phyloP scores from a whole-genome alignment of 371 early-diverging fungal species.

The Gilbertella persicaria region DNA sequence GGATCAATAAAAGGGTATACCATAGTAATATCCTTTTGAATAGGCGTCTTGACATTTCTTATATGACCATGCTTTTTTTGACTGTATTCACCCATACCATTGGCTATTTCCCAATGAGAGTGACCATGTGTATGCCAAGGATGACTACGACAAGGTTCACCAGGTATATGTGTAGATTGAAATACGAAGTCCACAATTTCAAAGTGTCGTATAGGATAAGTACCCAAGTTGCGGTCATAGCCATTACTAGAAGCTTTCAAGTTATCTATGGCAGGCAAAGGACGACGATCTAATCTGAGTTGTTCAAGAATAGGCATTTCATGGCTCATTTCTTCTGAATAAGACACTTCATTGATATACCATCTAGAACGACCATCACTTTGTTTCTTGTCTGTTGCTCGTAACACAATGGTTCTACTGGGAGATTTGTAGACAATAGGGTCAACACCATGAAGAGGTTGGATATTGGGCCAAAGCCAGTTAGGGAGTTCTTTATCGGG shows the following conservation, averaged over 20 bases:
- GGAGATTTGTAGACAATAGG: slow-evolving; percentile 19
- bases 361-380: slow-evolving; percentile 16
- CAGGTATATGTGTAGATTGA: slow-evolving; percentile 26
- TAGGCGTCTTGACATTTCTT: slow-evolving; percentile 20
- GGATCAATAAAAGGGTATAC: slow-evolving; percentile 29
- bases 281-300: slow-evolving; percentile 1
- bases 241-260: slow-evolving; percentile 4
- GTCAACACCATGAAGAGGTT: slow-evolving; percentile 32
- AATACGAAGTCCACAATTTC: slow-evolving; percentile 43
- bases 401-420: slow-evolving; percentile 28
- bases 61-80: slow-evolving; percentile 18
- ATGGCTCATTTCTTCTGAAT: slow-evolving; percentile 5
- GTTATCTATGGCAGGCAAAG: not conserved
- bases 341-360: slow-evolving; percentile 30
- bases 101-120: slow-evolving; percentile 39
- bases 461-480: slow-evolving; percentile 38
- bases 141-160: slow-evolving; percentile 33
- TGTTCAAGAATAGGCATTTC: slow-evolving; percentile 7
- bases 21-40: slow-evolving; percentile 32
- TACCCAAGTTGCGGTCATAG: slow-evolving; percentile 29
- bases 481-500: slow-evolving; percentile 20
- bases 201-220: slow-evolving; percentile 32
- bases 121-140: slow-evolving; percentile 51
- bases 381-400: slow-evolving; percentile 18
- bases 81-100: slow-evolving; percentile 36